Base-by-base conservation (phyloP, 495 filamentous ascomycete genomes). In the Daldinia decipiens region DNA sequence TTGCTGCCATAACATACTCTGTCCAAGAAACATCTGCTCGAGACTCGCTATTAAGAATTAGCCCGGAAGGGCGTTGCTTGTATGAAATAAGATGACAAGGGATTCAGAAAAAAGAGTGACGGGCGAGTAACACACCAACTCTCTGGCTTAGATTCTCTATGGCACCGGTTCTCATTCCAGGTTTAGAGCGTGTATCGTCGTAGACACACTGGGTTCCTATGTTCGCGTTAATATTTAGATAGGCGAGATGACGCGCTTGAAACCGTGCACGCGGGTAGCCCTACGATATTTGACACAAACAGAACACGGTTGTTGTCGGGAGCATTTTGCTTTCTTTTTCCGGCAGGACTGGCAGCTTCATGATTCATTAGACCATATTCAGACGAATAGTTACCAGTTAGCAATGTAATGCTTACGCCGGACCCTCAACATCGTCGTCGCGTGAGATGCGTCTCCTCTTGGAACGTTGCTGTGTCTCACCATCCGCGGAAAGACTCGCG, bases 271-370 rank as follows among this genome's bases (percentile, higher is more conserved):
- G 40, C 8, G 45, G 21, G 54, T 52, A 47, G 72, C 56, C 59
- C 73, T 74, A 70, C 78, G 75, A 15, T 75, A 13, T 78, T 74
- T 60, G 17, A 60, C 29, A 50, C 58, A 60, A 24, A 60, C 58
- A 12, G 59, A 61, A 59, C 80, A 82, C 21, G 79, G 80, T 38
- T 81, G 78, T 40, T 68, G 72, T 24, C 81, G 71, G 54, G 74
- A 75, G 67, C 81, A 82, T 55, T 79, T 78, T 8, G 81, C 78
- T 54, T 82, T 84, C 67, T 81, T 80, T 68, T 78, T 77, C 13
- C 79, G 74, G 61, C 81, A 82, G 3, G 79, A 78, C 63, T 82
- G 80, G 27, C 81, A 83, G 15, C 71, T 77, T 56, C 4, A 56
- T 32, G 47, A 38, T 36, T 27, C 15, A 43, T 51, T 19, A 31